Percentiles rank a stretch among this genome's conserved stretches.
Conservation (phyloP, 2,329 filamentous ascomycete genomes). For the Epichloe elymi region DNA sequence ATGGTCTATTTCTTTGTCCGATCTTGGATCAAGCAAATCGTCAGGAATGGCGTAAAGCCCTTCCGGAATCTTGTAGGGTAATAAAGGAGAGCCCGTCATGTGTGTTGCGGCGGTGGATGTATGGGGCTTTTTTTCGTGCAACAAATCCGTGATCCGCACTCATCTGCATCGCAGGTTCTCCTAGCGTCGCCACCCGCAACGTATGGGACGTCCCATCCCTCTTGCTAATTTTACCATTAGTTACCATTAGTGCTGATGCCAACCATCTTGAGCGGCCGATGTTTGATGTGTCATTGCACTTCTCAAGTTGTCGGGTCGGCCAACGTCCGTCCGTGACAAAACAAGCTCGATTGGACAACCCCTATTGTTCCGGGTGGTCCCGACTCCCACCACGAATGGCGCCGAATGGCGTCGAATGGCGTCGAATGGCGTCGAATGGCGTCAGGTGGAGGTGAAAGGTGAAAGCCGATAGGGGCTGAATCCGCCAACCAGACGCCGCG, state of each 20-base stretch:
- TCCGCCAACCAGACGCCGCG: not conserved
- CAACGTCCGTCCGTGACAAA: not conserved
- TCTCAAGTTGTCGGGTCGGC: not conserved
- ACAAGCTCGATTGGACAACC: not conserved
- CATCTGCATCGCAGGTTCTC: slow-evolving; percentile 19
- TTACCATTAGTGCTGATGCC: slow-evolving; percentile 48
- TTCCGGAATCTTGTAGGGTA: slow-evolving; percentile 3
- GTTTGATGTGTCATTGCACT: slow-evolving; percentile 6
- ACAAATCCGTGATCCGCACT: slow-evolving; percentile 19
- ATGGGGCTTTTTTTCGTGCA: slow-evolving; percentile 56
- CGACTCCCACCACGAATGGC: too few species aligned
- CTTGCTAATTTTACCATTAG: too few species aligned
- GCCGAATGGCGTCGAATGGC: too few species aligned
- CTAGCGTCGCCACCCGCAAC: slow-evolving; percentile 46
- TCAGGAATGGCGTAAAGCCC: slow-evolving; percentile 29
- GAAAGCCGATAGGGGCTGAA: not conserved
- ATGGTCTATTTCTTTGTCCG: too few species aligned
- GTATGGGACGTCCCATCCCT: too few species aligned
- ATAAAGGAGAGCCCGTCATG: not conserved
- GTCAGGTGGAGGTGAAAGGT: not conserved
- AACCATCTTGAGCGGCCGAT: slow-evolving; percentile 39
- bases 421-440: not conserved
- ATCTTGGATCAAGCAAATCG: too few species aligned
- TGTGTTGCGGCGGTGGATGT: too few species aligned
- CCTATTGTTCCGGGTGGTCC: not conserved